These are phyloP conservation scores for Dryas alaskensis DNA, from an alignment of 306 rosid genomes.

Conservation along the genomic window DNA sequence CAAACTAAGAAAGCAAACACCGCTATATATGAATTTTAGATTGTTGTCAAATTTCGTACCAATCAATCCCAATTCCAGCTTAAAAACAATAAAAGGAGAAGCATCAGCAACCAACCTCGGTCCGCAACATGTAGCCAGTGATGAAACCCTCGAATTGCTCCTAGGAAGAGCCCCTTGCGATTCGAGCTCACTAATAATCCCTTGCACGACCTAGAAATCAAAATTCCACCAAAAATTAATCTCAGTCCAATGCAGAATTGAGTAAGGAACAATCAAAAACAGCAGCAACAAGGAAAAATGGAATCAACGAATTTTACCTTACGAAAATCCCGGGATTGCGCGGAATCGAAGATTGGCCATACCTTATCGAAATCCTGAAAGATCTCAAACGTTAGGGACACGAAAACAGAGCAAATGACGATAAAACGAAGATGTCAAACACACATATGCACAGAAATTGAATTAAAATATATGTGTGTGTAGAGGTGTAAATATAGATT, in stretches of 20 bases:
- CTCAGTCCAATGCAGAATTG: background rate
- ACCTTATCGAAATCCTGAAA: slow-evolving; percentile 97
- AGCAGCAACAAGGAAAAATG: background rate
- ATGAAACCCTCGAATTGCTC: slow-evolving; percentile 97
- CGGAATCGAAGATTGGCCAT: slow-evolving; percentile 97
- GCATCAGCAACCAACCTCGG: slow-evolving; percentile 68
- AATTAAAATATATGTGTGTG: background rate
- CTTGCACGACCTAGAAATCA: slow-evolving; percentile 79
- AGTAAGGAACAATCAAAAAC: background rate
- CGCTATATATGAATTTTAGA: background rate
- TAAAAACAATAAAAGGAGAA: background rate
- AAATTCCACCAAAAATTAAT: slow-evolving; percentile 23
- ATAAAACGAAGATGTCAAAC: background rate
- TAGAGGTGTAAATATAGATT: background rate
- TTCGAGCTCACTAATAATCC: slow-evolving; percentile 93
- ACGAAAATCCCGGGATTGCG: slow-evolving; percentile 92
- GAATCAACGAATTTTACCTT: slow-evolving; percentile 49
- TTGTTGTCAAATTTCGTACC: slow-evolving; percentile 2
- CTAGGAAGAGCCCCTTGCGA: slow-evolving; percentile 98
- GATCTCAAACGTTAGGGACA: slow-evolving; percentile 26
- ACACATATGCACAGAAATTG: background rate
- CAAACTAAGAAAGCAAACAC: slow-evolving; percentile 7
- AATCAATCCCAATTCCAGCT: slow-evolving; percentile 16
- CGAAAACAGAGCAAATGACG: slow-evolving; percentile 28
- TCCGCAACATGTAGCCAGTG: slow-evolving; percentile 98